Percentiles rank a stretch among this genome's conserved stretches.
Conservation (phyloP, 2,329 filamentous ascomycete genomes). For the Metarhizium anisopliae region DNA sequence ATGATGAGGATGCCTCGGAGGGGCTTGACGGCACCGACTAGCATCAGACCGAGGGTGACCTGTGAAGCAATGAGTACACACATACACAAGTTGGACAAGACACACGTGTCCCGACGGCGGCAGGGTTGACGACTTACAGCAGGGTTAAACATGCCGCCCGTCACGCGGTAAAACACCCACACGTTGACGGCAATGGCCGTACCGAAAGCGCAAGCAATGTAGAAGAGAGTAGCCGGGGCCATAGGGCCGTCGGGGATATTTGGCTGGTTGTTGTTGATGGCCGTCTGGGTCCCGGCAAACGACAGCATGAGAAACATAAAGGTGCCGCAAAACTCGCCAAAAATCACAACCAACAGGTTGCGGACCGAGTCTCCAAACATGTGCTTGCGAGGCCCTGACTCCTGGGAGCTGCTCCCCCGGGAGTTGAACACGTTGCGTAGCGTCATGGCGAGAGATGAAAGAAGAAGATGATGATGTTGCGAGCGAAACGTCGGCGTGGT, state of each 20-base stretch:
- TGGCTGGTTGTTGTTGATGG: conserved; percentile 22
- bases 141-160: conserved; percentile 41
- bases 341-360: conserved; percentile 30
- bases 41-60: conserved; percentile 50
- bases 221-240: conserved; percentile 31
- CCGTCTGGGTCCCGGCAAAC: conserved; percentile 31
- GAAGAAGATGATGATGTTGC: no score
- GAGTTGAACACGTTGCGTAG: background rate
- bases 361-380: conserved; percentile 8
- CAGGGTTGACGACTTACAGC: conserved; percentile 26
- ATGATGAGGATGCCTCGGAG: conserved; percentile 43
- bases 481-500: no score
- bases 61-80: conserved; percentile 10
- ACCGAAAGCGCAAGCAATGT: conserved; percentile 41
- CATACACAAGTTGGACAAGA: background rate
- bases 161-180: conserved; percentile 45
- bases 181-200: conserved; percentile 41
- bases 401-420: background rate
- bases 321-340: conserved; percentile 44
- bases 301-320: conserved; percentile 42
- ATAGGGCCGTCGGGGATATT: conserved; percentile 17
- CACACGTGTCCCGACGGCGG: no score
- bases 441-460: background rate
- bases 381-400: background rate
- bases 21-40: conserved; percentile 47